Evolutionary conservation across 176 grass and related monocot genomes (phyloP), one percentile per base, ranked within the genome.

Genomic region (Triticum dicoccoides): DNA sequence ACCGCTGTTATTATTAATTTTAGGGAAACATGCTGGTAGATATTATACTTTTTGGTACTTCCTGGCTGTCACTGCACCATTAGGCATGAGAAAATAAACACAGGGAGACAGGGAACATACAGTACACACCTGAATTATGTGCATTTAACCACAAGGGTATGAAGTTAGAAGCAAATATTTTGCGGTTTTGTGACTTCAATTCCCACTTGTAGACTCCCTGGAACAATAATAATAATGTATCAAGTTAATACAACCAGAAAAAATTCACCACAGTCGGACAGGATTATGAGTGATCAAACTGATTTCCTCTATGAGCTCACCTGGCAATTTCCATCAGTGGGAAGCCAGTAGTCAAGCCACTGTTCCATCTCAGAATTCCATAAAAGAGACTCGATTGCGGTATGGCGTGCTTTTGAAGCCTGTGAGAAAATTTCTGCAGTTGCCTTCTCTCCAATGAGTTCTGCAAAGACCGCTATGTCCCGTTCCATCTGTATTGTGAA

Each of bases 291-390:
- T 78, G 18, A 82, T 23, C 5, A 63, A 77, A 25, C 24, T 32
- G 7, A 9, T 23, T 83, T 82, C 44, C 47, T 68, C 80, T 17
- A 6, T 58, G 38, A 52, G 34, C 68, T n/a, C 67, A 96, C 93
- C 96, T 98, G 80, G 39, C 9, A 69, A 59, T 81, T 78, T 87
- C 49, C 82, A 61, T 91, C 78, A 20, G 35, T 54, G 15, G 86
- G 75, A 80, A 99, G 95, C 88, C 90, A 90, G 80, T 96, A 96
- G 78, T 99, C 97, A 61, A 94, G 82, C 97, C 97, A 99, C 24
- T 96, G 97, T 2, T 84, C 87, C 87, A 94, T 92, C 47, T 89
- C 75, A 32, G 94, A 80, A 64, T 96, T 99, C 97, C 97, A 99
- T 23, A 96, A 92, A 66, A 99, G 81, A 69, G 95, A 90, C 62